Percentiles rank a stretch among this genome's conserved stretches.
Conservation (phyloP, 495 filamentous ascomycete species). For the Hypoxylon trugodes region DNA sequence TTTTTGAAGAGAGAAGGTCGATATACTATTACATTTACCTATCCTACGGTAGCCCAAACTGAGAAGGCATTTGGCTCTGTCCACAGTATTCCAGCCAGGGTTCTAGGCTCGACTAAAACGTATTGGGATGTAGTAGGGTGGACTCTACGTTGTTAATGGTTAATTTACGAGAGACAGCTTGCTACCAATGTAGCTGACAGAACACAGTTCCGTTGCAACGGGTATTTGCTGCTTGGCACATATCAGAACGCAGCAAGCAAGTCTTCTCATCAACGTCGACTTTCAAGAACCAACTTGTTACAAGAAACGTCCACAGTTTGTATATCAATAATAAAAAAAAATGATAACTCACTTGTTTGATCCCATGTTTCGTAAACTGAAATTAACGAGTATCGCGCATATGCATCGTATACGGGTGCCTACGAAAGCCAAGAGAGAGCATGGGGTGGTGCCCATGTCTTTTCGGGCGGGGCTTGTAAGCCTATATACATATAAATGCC, state of each 20-base stretch:
- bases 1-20: slow-evolving; percentile 21
- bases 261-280: slow-evolving; percentile 11
- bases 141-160: slow-evolving; percentile 35
- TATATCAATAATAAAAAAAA: background rate
- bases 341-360: slow-evolving; percentile 1
- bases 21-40: too few species aligned
- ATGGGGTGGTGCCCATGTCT: background rate
- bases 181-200: slow-evolving; percentile 39
- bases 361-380: background rate
- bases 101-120: slow-evolving; percentile 19
- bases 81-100: slow-evolving; percentile 14
- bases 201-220: slow-evolving; percentile 25
- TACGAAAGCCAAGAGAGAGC: background rate
- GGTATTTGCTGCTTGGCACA: slow-evolving; percentile 31
- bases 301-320: background rate
- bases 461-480: slow-evolving; percentile 12
- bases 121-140: slow-evolving; percentile 26
- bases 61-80: slow-evolving; percentile 9
- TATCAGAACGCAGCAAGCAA: slow-evolving; percentile 8
- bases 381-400: background rate
- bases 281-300: slow-evolving; percentile 14
- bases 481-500: slow-evolving; percentile 1
- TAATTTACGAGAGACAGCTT: slow-evolving; percentile 39
- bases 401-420: background rate
- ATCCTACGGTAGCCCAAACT: slow-evolving; percentile 15